Evolutionary conservation across 139 green algal species (phyloP), one percentile per base, ranked within the genome.

Genomic region (Gonium pectorale): DNA sequence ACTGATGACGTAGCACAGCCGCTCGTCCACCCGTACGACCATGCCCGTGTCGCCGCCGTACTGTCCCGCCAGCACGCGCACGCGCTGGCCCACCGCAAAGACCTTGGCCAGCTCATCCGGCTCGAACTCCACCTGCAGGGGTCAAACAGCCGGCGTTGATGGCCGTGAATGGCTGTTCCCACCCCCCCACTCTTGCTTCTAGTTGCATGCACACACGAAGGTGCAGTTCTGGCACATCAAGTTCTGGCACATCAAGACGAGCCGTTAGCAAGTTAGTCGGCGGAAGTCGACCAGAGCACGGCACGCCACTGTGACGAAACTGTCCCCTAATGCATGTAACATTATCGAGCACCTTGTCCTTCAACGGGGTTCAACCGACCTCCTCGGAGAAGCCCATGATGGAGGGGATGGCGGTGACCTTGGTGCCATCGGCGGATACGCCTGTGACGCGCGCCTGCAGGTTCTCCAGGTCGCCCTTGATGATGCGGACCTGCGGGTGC

Each of bases 31-130:
- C 2, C 95, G 90, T 49, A 99, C 92, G 43, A 99, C 92, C 88
- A 99, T 95, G 64, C 97, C 97, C 5, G 93, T 93, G 77, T 96
- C 90, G 24, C 96, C 96, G 17, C 80, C 79, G 89, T 98, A 93
- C 63, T 91, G 79, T 5, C 97, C 97, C n/a, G 88, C 79, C 24
- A 95, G 83, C 54, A 98, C 94, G 33, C 94, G 94, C 79, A 99
- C 97, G 54, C 97, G 92, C 83, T 98, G 93, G 33, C 95, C 95
- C 67, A 91, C 92, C 86, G 91, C 74, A 86, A 97, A 97, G 54
- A 90, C 88, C 88, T 98, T 98, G 72, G 54, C n/a, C 40, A 98
- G 73, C 81, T 97, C 92, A 7, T 86, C 56, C 9, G 91, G 60
- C 8, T 92, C 84, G 62, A 96, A 94, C 68, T 94, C 90, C 70